Evolutionary conservation across 2,329 filamentous ascomycete genomes (phyloP).

Genomic region (Fusarium coicis): DNA sequence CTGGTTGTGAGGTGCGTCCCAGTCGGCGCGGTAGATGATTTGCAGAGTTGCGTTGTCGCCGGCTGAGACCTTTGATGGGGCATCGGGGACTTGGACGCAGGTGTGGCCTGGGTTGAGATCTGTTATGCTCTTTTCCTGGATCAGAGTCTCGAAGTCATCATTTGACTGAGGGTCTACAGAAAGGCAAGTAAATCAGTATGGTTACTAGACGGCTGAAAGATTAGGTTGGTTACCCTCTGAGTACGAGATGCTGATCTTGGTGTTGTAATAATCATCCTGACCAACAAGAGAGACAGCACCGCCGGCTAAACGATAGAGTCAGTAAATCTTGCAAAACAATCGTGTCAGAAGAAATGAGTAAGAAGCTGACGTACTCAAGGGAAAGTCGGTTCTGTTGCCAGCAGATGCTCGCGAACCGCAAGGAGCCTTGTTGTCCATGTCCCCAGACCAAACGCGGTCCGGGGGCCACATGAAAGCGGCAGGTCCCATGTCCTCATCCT

Average conservation of each 20-base stretch:
- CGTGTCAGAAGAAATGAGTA: too few relatives aligned
- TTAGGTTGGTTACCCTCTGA: conserved; percentile 52
- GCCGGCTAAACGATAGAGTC: conserved; percentile 52
- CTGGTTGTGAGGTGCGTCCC: conserved; percentile 54
- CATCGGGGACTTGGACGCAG: conserved; percentile 54
- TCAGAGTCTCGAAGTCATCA: conserved; percentile 54
- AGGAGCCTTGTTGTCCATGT: conserved; percentile 65
- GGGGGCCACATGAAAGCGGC: conserved; percentile 70
- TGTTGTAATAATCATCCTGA: conserved; percentile 66
- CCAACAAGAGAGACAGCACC: conserved; percentile 66
- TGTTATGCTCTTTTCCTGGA: conserved; percentile 49
- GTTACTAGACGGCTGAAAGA: neutral
- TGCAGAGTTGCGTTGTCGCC: conserved; percentile 61
- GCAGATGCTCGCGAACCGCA: conserved; percentile 64
- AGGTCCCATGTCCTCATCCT: conserved; percentile 58
- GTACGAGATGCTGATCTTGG: conserved; percentile 65
- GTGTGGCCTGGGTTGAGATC: conserved; percentile 58
- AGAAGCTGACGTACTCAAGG: conserved; percentile 54
- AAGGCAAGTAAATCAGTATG: fast-evolving
- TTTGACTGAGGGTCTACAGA: conserved; percentile 52
- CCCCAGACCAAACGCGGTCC: conserved; percentile 65
- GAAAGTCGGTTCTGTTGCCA: conserved; percentile 65
- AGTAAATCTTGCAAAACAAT: neutral
- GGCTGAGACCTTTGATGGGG: conserved; percentile 48
- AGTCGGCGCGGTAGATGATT: conserved; percentile 59